Base-by-base conservation (phyloP, 129 eudicot species). In the Flaveria trinervia region DNA sequence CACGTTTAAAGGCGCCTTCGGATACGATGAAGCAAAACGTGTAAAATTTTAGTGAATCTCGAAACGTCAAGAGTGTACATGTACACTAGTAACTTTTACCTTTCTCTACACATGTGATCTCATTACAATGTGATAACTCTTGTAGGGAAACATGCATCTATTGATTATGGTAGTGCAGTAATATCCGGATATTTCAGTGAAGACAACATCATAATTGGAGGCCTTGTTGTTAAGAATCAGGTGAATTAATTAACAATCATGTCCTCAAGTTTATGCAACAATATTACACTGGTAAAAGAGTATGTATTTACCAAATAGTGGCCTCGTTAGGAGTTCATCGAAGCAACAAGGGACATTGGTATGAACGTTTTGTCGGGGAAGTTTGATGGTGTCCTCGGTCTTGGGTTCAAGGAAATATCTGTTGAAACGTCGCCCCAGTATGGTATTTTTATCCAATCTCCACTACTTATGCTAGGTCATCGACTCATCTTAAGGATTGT, bases 301-400 rank as follows among this genome's bases (percentile, higher is more conserved):
- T 64, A 5, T 15, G 18, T 25, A 61, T 61, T 25, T 26, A 61
- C n/a, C 5, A 3, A 61, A 49, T 15, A 26, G 14, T 77, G 54
- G 44, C 68, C 14, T 15, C 33, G 36, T 46, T 72, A 92, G 97
- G 86, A 76, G 56, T 92, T 92, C 66, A 83, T 86, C 18, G 97
- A 92, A 85, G 91, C 88, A 14, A 92, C 91, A 46, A 78, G 62
- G 55, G 93, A 87, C 72, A 65, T 75, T 16, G 72, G 96, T 81
- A 55, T 72, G 41, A 72, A 85, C 71, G 88, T 92, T 77, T 57
- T 86, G 74, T 65, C 84, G 9, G 90, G 87, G 13, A 80, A 83
- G 77, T 92, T 89, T 76, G 96, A 92, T 74, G 97, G 96, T 16
- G 81, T 92, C 64, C 74, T 92, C 18, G 96, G 97, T 57, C 96